These are phyloP conservation scores for Escallonia herrerae DNA, from an alignment of 129 eudicot genomes.

Conservation along the genomic window DNA sequence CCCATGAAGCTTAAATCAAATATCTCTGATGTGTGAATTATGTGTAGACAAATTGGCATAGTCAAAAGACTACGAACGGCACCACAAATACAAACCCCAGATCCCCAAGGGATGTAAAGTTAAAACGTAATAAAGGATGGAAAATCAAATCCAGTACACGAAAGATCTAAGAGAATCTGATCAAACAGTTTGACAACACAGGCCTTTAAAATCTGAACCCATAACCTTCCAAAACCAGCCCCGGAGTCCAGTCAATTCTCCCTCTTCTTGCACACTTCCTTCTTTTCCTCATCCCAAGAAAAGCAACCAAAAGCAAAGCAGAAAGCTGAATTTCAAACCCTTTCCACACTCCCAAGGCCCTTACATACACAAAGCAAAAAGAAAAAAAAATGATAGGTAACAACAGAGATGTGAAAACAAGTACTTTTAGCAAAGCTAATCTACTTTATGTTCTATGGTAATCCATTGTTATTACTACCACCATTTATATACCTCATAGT, in stretches of 20 bases:
- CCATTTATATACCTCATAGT: slow-evolving; percentile 6
- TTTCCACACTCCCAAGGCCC: not conserved
- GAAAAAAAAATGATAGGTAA: not conserved
- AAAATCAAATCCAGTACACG: too few species aligned
- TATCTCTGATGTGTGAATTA: too few species aligned
- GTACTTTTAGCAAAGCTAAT: not conserved
- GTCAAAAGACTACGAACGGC: too few species aligned
- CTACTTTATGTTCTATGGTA: slow-evolving; percentile 1
- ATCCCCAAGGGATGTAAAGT: too few species aligned
- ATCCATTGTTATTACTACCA: slow-evolving; percentile 3
- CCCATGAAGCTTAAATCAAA: too few species aligned
- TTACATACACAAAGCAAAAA: not conserved
- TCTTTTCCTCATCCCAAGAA: slow-evolving; percentile 2
- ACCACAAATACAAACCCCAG: too few species aligned
- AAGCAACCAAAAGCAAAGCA: not conserved
- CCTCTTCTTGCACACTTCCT: not conserved
- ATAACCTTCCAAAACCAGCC: slow-evolving; percentile 1
- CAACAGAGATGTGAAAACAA: not conserved
- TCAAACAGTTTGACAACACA: too few species aligned
- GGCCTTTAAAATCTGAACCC: not conserved
- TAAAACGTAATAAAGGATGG: too few species aligned
- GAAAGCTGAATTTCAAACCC: not conserved
- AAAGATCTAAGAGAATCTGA: too few species aligned
- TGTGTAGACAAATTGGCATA: too few species aligned
- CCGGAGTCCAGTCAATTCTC: slow-evolving; percentile 4